A percentile compares a stretch with the other conserved stretches of the same genome.
Conservation (phyloP, 2,329 filamentous ascomycete species). For the Blastomyces silverae region DNA sequence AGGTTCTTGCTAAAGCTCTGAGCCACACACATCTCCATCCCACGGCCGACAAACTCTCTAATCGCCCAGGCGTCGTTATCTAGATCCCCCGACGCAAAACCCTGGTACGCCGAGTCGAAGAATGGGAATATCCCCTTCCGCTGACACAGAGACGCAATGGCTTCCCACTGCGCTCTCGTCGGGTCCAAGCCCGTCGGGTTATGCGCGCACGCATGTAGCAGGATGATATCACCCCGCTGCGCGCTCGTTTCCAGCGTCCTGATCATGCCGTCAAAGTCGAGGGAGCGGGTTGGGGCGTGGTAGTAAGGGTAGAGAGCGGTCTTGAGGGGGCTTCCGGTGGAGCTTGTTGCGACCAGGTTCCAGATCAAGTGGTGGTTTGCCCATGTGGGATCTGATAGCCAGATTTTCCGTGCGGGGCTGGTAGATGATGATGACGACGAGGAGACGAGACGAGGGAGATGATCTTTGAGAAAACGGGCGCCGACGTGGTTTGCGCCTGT, state of each 20-base stretch:
- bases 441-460: conserved; percentile 52
- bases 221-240: conserved; percentile 71
- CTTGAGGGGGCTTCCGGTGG: conserved; percentile 67
- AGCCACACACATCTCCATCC: conserved; percentile 60
- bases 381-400: conserved; percentile 94
- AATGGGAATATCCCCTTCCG: conserved; percentile 87
- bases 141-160: conserved; percentile 70
- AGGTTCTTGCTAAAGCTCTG: conserved; percentile 58
- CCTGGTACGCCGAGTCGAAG: conserved; percentile 97
- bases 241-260: conserved; percentile 81
- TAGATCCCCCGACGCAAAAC: conserved; percentile 86
- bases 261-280: conserved; percentile 54
- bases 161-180: conserved; percentile 84
- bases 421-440: conserved; percentile 3
- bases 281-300: conserved; percentile 51
- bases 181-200: conserved; percentile 97
- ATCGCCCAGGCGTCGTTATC: conserved; percentile 80
- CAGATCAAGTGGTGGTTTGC: conserved; percentile 97
- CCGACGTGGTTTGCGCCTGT: conserved; percentile 92
- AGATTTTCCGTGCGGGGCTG: conserved; percentile 54
- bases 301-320: conserved; percentile 89
- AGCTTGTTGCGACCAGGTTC: conserved; percentile 45
- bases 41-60: conserved; percentile 82
- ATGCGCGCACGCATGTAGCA: conserved; percentile 92
- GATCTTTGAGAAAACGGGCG: conserved; percentile 80